A percentile compares a stretch with the other conserved stretches of the same genome.
phyloP scores from a whole-genome alignment of 2,329 filamentous ascomycete genomes.

The Colletotrichum sidae region DNA sequence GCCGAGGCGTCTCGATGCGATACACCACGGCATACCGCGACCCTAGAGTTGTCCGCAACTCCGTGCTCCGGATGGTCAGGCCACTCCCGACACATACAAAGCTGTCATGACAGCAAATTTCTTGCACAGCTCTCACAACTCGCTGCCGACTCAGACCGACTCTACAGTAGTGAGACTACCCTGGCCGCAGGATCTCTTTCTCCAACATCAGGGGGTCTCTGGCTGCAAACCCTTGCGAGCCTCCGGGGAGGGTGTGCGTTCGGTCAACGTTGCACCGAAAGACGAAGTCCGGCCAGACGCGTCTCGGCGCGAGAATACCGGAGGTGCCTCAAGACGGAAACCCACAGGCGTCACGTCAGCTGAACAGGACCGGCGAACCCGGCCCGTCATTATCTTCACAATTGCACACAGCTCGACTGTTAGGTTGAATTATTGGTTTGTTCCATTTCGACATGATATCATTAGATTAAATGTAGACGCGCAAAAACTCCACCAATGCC shows the following conservation, averaged over 20 bases:
- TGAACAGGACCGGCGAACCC: constrained; percentile 10
- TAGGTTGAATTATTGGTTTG: not conserved
- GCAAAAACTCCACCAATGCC: constrained; percentile 79
- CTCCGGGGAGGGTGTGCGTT: constrained; percentile 1
- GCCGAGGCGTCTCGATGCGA: too few relatives aligned
- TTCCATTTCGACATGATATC: constrained; percentile 33
- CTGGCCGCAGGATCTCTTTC: constrained; percentile 1
- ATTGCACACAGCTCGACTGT: not conserved
- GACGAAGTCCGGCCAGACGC: not conserved
- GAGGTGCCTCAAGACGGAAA: not conserved
- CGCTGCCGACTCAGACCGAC: not conserved
- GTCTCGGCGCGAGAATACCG: not conserved
- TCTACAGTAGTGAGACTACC: constrained; percentile 4
- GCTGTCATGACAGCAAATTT: not conserved
- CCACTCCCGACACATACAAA: not conserved
- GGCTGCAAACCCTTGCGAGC: not conserved
- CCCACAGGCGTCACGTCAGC: not conserved
- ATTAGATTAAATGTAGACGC: constrained; percentile 51
- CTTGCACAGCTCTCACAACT: not conserved
- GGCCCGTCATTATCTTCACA: not conserved
- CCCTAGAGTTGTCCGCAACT: too few relatives aligned
- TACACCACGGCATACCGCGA: too few relatives aligned
- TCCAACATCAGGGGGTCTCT: constrained; percentile 5
- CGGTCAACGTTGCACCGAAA: constrained; percentile 17
- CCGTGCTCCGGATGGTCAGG: too few relatives aligned